These are phyloP conservation scores for Mucor circinelloides DNA, from an alignment of 371 early-diverging fungal genomes.

Conservation along the genomic window DNA sequence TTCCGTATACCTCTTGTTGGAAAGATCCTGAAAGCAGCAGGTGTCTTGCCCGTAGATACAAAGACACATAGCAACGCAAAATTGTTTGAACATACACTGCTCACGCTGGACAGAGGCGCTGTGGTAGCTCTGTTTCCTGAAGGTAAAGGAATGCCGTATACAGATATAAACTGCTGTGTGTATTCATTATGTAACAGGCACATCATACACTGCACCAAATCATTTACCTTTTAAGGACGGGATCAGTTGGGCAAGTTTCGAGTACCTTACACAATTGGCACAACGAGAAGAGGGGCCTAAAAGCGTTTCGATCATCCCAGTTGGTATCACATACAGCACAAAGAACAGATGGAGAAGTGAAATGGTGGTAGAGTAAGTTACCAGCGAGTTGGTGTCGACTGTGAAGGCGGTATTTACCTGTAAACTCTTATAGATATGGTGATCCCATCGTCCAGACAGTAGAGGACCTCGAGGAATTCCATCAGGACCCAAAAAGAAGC, in stretches of 20 bases:
- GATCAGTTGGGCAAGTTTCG: slow-evolving; percentile 56
- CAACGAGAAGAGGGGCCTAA: slow-evolving; percentile 4
- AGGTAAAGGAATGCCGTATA: slow-evolving; percentile 29
- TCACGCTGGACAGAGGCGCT: slow-evolving; percentile 48
- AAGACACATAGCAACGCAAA: slow-evolving; percentile 57
- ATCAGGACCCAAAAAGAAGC: slow-evolving; percentile 37
- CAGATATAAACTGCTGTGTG: neutral
- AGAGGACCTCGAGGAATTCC: slow-evolving; percentile 41
- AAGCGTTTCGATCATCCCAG: slow-evolving; percentile 44
- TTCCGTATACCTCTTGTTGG: slow-evolving; percentile 52
- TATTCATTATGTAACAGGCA: slow-evolving; percentile 36
- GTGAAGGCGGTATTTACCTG: neutral
- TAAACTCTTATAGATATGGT: slow-evolving; percentile 39
- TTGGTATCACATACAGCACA: slow-evolving; percentile 59
- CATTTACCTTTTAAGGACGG: slow-evolving; percentile 60
- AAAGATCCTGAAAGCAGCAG: slow-evolving; percentile 42
- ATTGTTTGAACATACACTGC: slow-evolving; percentile 53
- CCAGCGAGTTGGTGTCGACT: neutral
- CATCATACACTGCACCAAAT: slow-evolving; percentile 58
- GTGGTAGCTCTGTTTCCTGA: slow-evolving; percentile 64
- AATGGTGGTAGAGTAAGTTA: slow-evolving; percentile 51
- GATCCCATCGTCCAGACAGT: slow-evolving; percentile 44
- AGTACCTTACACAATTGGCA: slow-evolving; percentile 39
- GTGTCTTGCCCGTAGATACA: slow-evolving; percentile 60
- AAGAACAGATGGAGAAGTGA: slow-evolving; percentile 62